A percentile compares a stretch with the other conserved stretches of the same genome.
These are phyloP conservation scores for Hygrocybe punicea DNA, from an alignment of 768 basidiomycete species.

Conservation along the genomic window DNA sequence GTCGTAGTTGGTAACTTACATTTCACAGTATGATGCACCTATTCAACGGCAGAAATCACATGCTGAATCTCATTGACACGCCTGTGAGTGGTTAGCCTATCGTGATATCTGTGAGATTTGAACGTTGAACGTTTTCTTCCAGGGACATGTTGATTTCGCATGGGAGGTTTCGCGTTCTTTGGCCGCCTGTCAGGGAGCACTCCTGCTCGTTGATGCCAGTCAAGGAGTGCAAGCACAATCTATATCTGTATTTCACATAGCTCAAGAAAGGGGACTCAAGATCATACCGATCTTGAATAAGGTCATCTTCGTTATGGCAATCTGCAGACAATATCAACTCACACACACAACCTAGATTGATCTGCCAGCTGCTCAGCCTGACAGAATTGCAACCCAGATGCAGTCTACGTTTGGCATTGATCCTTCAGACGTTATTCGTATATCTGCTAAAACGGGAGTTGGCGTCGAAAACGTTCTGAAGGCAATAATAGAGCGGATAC, in stretches of 20 bases:
- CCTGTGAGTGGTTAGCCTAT: conserved; percentile 50
- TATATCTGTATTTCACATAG: conserved; percentile 89
- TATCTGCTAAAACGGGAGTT: conserved; percentile 90
- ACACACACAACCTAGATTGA: conserved; percentile 63
- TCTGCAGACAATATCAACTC: conserved; percentile 5
- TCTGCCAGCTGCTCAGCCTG: conserved; percentile 82
- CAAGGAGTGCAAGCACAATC: conserved; percentile 98
- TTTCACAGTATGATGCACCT: conserved; percentile 71
- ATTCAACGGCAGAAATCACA: conserved; percentile 51
- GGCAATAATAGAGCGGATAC: conserved; percentile 80
- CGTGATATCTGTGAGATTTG: neutral
- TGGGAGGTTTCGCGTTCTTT: conserved; percentile 94
- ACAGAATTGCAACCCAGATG: conserved; percentile 76
- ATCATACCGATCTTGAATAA: conserved; percentile 95
- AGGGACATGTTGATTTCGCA: conserved; percentile 97
- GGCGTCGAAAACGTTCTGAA: conserved; percentile 75
- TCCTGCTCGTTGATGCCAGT: conserved; percentile 80
- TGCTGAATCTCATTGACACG: conserved; percentile 95
- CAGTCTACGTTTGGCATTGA: conserved; percentile 78
- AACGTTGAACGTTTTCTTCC: neutral
- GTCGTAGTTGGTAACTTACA: conserved; percentile 2
- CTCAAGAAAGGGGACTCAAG: conserved; percentile 71
- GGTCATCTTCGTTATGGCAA: conserved; percentile 37
- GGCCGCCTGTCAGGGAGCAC: conserved; percentile 89
- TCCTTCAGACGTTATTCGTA: conserved; percentile 65